A percentile compares a stretch with the other conserved stretches of the same genome.
Evolutionary conservation across 2,329 filamentous ascomycete species (phyloP).

Genomic region (Paraphoma chrysanthemicola): DNA sequence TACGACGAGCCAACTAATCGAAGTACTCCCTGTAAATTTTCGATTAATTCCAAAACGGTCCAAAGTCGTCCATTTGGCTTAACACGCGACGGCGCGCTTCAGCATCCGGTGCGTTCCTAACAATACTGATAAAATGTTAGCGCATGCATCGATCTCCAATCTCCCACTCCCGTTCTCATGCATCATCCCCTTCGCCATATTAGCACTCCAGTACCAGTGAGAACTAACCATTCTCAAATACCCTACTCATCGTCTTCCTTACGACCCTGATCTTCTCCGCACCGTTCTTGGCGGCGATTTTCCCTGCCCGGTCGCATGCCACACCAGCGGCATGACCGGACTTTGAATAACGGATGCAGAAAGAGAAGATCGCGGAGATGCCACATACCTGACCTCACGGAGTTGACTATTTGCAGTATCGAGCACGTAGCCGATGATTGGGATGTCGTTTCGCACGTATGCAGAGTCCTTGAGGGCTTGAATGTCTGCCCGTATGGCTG

Average conservation of each 20-base stretch:
- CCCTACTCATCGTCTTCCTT: no score
- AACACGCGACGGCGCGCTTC: conserved; percentile 15
- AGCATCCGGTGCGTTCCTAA: conserved; percentile 15
- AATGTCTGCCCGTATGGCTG: conserved; percentile 22
- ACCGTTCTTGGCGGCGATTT: background rate
- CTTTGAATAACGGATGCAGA: background rate
- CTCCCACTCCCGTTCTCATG: no score
- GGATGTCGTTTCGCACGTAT: conserved; percentile 22
- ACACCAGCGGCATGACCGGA: conserved; percentile 3
- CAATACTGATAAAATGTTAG: conserved; percentile 20
- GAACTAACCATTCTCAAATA: background rate
- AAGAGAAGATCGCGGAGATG: background rate
- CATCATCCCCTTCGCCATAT: no score
- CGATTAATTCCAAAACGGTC: conserved; percentile 28
- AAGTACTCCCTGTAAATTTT: no score
- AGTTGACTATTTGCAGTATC: conserved; percentile 16
- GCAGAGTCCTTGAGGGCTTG: conserved; percentile 13
- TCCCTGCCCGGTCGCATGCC: background rate
- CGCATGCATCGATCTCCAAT: background rate
- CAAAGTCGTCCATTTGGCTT: conserved; percentile 24
- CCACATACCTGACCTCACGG: conserved; percentile 30
- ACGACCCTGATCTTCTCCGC: background rate
- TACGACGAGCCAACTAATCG: no score
- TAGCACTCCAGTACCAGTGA: background rate
- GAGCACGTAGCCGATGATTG: conserved; percentile 27